Conservation (phyloP, 129 eudicot genomes). For the Silybum marianum region DNA sequence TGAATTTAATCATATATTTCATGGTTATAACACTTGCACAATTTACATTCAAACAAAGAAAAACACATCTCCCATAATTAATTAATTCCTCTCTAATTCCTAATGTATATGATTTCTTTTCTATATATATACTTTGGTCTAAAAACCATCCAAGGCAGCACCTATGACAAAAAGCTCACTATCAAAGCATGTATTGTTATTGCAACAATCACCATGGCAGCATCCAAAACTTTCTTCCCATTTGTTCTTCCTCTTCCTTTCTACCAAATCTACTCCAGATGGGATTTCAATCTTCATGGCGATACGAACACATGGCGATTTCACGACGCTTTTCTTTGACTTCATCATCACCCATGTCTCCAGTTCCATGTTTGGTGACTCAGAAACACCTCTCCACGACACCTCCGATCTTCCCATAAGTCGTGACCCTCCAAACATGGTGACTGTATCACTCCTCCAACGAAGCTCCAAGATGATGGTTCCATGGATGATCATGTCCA, state of each 20-base stretch:
- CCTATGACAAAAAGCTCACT: slow-evolving; percentile 39
- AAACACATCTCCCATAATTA: not conserved
- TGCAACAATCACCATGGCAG: slow-evolving; percentile 20
- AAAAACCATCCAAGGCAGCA: slow-evolving; percentile 32
- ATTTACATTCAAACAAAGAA: too few relatives aligned
- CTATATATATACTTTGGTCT: not conserved
- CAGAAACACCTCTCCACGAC: slow-evolving; percentile 44
- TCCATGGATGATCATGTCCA: not conserved
- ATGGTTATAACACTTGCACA: too few relatives aligned
- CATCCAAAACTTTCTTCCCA: slow-evolving; percentile 2
- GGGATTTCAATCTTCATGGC: not conserved
- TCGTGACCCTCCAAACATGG: slow-evolving; percentile 44
- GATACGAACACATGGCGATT: slow-evolving; percentile 46
- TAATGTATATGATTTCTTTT: not conserved
- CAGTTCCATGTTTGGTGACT: slow-evolving; percentile 35
- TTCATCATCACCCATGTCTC: slow-evolving; percentile 52
- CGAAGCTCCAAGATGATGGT: not conserved
- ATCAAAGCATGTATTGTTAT: slow-evolving; percentile 16
- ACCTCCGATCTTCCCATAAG: slow-evolving; percentile 49
- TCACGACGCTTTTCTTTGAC: slow-evolving; percentile 20
- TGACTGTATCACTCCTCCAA: slow-evolving; percentile 1
- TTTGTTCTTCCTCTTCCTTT: slow-evolving; percentile 6
- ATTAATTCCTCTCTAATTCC: not conserved
- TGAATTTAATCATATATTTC: too few relatives aligned
- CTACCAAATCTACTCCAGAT: not conserved